Conservation (phyloP, 2,329 filamentous ascomycete species). For the Diaporthe batatas region DNA sequence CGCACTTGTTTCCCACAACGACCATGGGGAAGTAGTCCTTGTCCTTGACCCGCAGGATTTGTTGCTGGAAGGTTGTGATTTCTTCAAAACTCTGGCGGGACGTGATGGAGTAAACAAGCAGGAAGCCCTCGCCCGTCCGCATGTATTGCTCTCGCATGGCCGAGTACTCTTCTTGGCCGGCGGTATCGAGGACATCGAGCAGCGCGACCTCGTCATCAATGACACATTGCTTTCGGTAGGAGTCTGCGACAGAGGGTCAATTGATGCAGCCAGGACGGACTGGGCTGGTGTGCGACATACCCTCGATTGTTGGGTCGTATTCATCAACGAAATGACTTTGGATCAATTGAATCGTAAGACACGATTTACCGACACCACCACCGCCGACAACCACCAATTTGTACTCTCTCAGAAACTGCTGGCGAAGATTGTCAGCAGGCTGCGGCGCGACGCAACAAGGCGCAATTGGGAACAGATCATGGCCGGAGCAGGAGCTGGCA, state of each 20-base stretch:
- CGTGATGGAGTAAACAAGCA: constrained; percentile 98
- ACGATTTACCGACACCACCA: constrained; percentile 98
- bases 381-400: constrained; percentile 98
- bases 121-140: constrained; percentile 97
- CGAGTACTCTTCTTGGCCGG: constrained; percentile 98
- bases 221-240: constrained; percentile 99
- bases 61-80: constrained; percentile 98
- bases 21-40: constrained; percentile 99
- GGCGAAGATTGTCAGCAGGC: constrained; percentile 28
- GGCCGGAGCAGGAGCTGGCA: not conserved
- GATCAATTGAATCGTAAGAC: constrained; percentile 96
- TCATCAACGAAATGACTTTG: constrained; percentile 99
- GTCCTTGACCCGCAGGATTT: constrained; percentile 98
- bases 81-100: constrained; percentile 98
- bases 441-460: not conserved
- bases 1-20: constrained; percentile 98
- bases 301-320: constrained; percentile 99
- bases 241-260: constrained; percentile 71
- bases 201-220: constrained; percentile 98
- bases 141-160: constrained; percentile 99
- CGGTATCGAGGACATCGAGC: constrained; percentile 97
- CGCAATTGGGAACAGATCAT: constrained; percentile 42
- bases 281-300: constrained; percentile 62
- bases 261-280: constrained; percentile 43
- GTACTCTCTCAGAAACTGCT: constrained; percentile 88